A percentile compares a stretch with the other conserved stretches of the same genome.
phyloP scores from a whole-genome alignment of 2,329 filamentous ascomycete species.

The Colletotrichum truncatum region DNA sequence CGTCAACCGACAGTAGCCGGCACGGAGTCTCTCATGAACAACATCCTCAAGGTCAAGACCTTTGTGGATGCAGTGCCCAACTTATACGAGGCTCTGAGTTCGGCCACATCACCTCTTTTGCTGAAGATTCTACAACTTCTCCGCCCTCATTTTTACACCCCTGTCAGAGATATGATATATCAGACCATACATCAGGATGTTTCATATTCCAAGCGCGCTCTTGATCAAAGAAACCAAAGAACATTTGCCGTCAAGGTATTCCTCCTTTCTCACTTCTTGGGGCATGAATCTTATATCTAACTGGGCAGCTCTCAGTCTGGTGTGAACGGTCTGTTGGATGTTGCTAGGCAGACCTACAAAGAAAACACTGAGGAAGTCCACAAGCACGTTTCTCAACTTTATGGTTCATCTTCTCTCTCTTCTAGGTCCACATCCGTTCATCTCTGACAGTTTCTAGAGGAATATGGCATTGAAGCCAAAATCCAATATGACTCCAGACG shows the following conservation, averaged over 20 bases:
- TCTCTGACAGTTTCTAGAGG: constrained; percentile 46
- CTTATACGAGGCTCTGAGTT: constrained; percentile 73
- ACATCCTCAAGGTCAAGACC: constrained; percentile 86
- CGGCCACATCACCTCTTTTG: constrained; percentile 72
- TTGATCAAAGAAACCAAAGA: constrained; percentile 89
- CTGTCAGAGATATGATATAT: constrained; percentile 72
- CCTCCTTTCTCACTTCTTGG: background rate
- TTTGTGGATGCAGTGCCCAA: constrained; percentile 76
- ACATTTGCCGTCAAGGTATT: constrained; percentile 86
- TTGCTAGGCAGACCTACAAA: constrained; percentile 88
- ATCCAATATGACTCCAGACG: constrained; percentile 81
- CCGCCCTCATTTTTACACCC: constrained; percentile 66
- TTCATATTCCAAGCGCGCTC: constrained; percentile 77
- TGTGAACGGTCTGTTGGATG: constrained; percentile 86
- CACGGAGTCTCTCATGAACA: constrained; percentile 84
- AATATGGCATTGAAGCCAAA: constrained; percentile 67
- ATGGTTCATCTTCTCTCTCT: constrained; percentile 54
- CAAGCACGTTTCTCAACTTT: constrained; percentile 74
- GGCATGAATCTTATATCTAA: constrained; percentile 23
- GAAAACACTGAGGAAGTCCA: constrained; percentile 84
- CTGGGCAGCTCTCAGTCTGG: constrained; percentile 70
- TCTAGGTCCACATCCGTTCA: too few species aligned
- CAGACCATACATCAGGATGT: constrained; percentile 83
- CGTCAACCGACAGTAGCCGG: constrained; percentile 71
- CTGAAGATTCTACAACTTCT: constrained; percentile 76